These are phyloP conservation scores for Dioscorea alata DNA, from an alignment of 106 monocot species.

Conservation along the genomic window DNA sequence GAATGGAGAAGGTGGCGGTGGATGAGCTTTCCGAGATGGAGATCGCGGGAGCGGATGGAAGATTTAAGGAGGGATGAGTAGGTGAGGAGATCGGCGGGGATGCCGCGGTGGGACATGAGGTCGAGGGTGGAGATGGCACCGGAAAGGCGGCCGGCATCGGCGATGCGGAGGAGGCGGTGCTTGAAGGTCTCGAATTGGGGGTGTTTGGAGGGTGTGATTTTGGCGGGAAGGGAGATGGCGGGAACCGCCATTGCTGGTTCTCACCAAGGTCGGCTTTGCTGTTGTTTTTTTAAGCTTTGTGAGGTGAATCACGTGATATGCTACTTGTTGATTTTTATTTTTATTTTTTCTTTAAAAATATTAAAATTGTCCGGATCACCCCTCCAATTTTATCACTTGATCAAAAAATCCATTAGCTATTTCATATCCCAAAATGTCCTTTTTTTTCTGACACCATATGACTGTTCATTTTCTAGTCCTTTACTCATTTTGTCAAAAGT, in stretches of 20 bases:
- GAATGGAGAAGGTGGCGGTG: constrained; percentile 48
- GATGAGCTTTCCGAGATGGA: constrained; percentile 41
- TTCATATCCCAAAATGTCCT: too few relatives aligned
- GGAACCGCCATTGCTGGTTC: not conserved
- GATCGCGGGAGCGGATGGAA: constrained; percentile 59
- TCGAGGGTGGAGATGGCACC: constrained; percentile 39
- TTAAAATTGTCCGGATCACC: too few relatives aligned
- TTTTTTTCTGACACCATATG: too few relatives aligned
- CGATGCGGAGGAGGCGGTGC: constrained; percentile 26
- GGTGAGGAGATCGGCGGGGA: constrained; percentile 42
- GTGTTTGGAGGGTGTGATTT: constrained; percentile 7
- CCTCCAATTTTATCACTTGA: too few relatives aligned
- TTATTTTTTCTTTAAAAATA: too few relatives aligned
- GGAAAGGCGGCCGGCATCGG: constrained; percentile 21
- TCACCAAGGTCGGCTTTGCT: too few relatives aligned
- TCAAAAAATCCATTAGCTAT: too few relatives aligned
- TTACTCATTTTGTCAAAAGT: too few relatives aligned
- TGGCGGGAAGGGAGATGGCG: not conserved
- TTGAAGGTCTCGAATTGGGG: constrained; percentile 31
- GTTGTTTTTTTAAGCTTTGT: too few relatives aligned
- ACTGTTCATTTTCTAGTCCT: too few relatives aligned
- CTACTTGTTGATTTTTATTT: too few relatives aligned
- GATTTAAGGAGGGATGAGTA: constrained; percentile 48
- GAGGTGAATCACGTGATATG: too few relatives aligned
- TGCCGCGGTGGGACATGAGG: constrained; percentile 13